Evolutionary conservation across 2,329 filamentous ascomycete genomes (phyloP), one percentile per base, ranked within the genome.

Genomic region (Atkinsonella hypoxylon): DNA sequence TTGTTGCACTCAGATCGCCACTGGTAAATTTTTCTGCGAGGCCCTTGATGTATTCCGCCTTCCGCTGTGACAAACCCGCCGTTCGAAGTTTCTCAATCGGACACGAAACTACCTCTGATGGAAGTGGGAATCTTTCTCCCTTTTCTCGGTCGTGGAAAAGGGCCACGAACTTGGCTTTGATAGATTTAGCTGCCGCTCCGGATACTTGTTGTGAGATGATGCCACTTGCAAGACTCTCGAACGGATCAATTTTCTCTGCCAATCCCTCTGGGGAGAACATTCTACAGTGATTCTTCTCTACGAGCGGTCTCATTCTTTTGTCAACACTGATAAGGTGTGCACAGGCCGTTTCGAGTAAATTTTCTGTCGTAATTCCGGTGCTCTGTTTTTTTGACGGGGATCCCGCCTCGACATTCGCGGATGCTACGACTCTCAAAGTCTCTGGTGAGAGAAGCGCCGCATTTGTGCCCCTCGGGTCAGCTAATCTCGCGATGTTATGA

Each of bases 181-280:
- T 97, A 6, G 87, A 87, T 57, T 81, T 85, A 12, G 93, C 93
- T 0, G 93, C 93, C 6, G 89, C 89, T 17, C 91, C 89, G 1
- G 89, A 95, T 18, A 98, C 91, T 70, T 98, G 93, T 69, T 97
- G 93, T 49, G 88, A 89, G 59, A 97, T 95, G 62, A 98, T 96
- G 48, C 89, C 86, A 65, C 85, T 90, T 39, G 81, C 78, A 34
- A 98, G 75, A 51, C 81, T 83, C 58, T 85, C 83, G 62, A 96
- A 98, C 0, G 93, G 93, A 67, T 97, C 89, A 53, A 96, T 80
- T 56, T 81, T 75, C 66, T 96, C 89, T 30, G 83, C 80, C n/a
- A 97, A 70, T 0, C 89, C 89, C 55, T 85, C 83, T 0, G 88
- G 78, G 1, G 83, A 86, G 68, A 97, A 97, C 15, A 93, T 70